A percentile compares a stretch with the other conserved stretches of the same genome.
phyloP scores from a whole-genome alignment of 2,329 filamentous ascomycete species.

The Fulvia fulva region DNA sequence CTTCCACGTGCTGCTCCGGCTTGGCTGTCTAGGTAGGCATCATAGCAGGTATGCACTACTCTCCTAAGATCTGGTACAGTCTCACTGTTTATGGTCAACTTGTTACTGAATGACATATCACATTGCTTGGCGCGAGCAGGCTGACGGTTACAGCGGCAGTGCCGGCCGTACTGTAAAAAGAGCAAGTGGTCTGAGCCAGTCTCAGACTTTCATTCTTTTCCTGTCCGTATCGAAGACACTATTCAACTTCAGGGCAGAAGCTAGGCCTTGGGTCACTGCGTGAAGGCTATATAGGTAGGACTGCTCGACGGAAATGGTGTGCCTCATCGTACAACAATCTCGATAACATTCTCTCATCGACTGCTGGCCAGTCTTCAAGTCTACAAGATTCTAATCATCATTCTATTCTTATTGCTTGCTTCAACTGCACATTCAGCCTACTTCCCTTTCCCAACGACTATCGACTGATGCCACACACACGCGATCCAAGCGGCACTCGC shows the following conservation, averaged over 20 bases:
- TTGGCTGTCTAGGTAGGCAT: background rate
- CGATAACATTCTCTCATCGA: background rate
- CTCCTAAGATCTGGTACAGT: background rate
- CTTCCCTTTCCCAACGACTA: too few species aligned
- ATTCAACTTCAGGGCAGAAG: background rate
- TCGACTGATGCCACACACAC: too few species aligned
- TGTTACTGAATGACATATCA: background rate
- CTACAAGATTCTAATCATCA: background rate
- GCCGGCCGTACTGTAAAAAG: background rate
- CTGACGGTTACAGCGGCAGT: background rate
- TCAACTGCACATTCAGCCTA: background rate
- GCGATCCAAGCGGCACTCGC: background rate
- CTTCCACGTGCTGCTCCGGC: background rate
- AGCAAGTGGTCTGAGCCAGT: background rate
- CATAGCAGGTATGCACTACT: background rate
- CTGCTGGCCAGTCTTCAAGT: background rate
- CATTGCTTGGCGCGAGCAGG: background rate
- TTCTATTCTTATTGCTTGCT: background rate
- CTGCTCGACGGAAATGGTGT: background rate
- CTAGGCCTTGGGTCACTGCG: background rate
- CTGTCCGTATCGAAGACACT: background rate
- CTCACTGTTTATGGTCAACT: background rate
- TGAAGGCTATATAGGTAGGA: background rate
- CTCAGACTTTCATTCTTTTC: background rate
- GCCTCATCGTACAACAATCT: background rate